Base-by-base conservation (phyloP, 2,329 filamentous ascomycete species). In the Emergomyces pasteurianus region DNA sequence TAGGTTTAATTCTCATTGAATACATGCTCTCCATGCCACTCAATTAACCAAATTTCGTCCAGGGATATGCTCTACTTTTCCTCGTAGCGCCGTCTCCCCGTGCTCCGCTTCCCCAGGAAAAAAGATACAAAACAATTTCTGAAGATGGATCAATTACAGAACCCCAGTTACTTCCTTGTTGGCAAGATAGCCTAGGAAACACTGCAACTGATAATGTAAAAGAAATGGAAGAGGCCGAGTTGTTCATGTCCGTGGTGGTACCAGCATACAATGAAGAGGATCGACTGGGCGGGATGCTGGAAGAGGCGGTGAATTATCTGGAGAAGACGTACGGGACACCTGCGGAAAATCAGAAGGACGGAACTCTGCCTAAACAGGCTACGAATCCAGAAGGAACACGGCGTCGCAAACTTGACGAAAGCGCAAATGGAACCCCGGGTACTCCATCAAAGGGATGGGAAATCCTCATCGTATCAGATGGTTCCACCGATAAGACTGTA, bases 181-280 rank as follows among this genome's bases (percentile, higher is more conserved):
- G 92, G 92, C 85, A 89, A 71, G 90, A 96, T 73, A 80, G 81
- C 71, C 87, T 86, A 82, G 81, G 86, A 83, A 81, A 70, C 82
- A 78, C 68, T 74, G 79, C 55, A 78, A 77, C 80, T 67, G 69
- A 66, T 65, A 64, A 52, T 62, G 68, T 67, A 67, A 75, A 64
- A 70, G 75, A 75, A 52, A 87, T 95, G 60, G 87, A 91, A 65
- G 81, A 86, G 1, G 83, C 91, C 16, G 86, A 92, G 64, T 76
- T 96, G n/a, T 88, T 88, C 71, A 85, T 99, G 79, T 94, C 89
- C 59, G 86, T 97, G 8, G 90, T 99, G 0, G 87, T 99, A 50
- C 94, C 94, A 0, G 94, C 94, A 10, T 99, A 91, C 81, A 99
- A 99, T 67, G 94, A 99, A 71, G 87, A 92, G 72, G 81, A 88